Percentiles rank a stretch among this genome's conserved stretches.
phyloP scores from a whole-genome alignment of 306 rosid genomes.

The Sophora flavescens region DNA sequence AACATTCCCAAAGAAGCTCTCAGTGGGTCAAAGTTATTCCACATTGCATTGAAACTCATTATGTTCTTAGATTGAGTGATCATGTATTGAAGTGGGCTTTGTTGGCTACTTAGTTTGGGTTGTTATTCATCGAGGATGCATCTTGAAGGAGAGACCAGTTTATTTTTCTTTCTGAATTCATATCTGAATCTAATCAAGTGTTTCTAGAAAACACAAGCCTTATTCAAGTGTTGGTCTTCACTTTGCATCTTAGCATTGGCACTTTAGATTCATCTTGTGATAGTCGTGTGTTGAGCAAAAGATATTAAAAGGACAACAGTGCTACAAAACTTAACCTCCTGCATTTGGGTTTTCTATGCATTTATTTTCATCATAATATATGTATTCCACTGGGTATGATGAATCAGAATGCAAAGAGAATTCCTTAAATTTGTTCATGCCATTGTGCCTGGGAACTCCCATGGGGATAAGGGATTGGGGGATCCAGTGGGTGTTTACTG shows the following conservation, averaged over 20 bases:
- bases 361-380: background rate
- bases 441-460: background rate
- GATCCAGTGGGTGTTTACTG: background rate
- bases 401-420: background rate
- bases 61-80: background rate
- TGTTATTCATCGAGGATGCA: conserved; percentile 3
- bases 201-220: background rate
- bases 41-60: background rate
- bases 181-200: background rate
- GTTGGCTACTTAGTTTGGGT: background rate
- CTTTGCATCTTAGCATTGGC: background rate
- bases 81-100: no score
- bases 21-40: background rate
- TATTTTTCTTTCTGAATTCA: background rate
- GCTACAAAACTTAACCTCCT: background rate
- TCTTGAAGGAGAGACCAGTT: background rate
- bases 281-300: background rate
- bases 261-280: background rate
- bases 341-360: background rate
- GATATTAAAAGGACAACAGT: background rate
- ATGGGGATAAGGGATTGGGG: background rate
- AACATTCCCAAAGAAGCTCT: background rate
- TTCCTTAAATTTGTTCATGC: background rate
- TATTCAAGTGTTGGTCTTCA: background rate
- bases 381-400: background rate